Base-by-base conservation (phyloP, 139 green algal species). In the Bryopsis sp. region DNA sequence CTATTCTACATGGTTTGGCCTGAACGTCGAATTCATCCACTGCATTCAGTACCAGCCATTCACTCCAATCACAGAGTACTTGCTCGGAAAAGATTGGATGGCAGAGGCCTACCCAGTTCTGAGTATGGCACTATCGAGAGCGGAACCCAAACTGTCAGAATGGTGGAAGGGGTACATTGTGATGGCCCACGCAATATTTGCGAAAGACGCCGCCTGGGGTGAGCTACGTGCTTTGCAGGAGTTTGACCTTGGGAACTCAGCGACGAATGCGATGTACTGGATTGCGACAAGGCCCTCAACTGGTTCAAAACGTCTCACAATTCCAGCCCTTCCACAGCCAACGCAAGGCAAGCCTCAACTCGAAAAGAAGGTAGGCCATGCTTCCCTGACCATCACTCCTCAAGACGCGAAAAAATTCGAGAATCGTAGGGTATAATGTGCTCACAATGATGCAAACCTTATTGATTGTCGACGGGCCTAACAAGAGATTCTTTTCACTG, bases 21-120 rank as follows among this genome's bases (percentile, higher is more conserved):
- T 26, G 19, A 67, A 74, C n/a, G 38, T 70, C 7, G 60, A 72
- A 15, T 67, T 58, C 29, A 72, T 80, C 8, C 48, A 77, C 47
- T 76, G 70, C 70, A 83, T 83, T 47, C 77, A 83, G 70, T 63
- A 67, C 58, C 26, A 81, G 2, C 77, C 77, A 19, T 54, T 78
- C 43, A 77, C 68, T 39, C 72, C 72, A 37, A 39, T 46, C 54
- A 72, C 72, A 24, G 36, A 47, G 32, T 19, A 39, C 36, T 39
- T 43, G 39, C 34, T 78, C 33, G 70, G 63, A 24, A 38, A 26
- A 15, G 48, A n/a, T n/a, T n/a, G n/a, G n/a, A n/a, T n/a, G n/a
- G n/a, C n/a, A 2, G 57, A 70, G 0, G 26, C 33, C 67, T 63
- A 78, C 46, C 63, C 64, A 15, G 68, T 73, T 22, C 58, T 72